Base-by-base conservation (phyloP, 2,329 filamentous ascomycete genomes). In the Xylariales sp. region DNA sequence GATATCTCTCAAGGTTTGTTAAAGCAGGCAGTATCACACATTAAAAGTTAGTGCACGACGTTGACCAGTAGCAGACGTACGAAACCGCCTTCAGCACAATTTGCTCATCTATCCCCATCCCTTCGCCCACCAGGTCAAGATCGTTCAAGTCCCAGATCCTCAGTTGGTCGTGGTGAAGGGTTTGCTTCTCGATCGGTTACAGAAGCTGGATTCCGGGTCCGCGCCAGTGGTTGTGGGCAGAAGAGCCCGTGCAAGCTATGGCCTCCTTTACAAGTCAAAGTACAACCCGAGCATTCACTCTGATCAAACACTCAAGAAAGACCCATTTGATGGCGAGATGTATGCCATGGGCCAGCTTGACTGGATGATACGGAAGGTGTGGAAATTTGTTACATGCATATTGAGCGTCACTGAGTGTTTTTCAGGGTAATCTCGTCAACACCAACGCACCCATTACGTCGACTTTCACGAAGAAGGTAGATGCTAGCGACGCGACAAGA, bases 131-230 rank as follows among this genome's bases (percentile, higher is more conserved):
- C 50, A 59, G 7, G 53, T 66, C 20, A 55, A 60, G 24, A 65
- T 72, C 12, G 46, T 71, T 3, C 66, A 66, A 7, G 68, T 65
- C 2, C 66, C 69, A 7, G 74, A 78, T 33, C 73, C 74, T 0
- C 72, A 77, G 41, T 68, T 78, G 0, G 72, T 74, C 4, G 73
- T 78, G 2, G 72, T 73, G 31, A 73, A 73, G 45, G 74, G 74
- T 0, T 56, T 77, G 3, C 66, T 78, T 2, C 59, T 68, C 3
- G 72, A 78, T 36, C 63, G 72, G 9, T 58, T 75, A n/a, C 68
- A 74, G 31, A 70, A 64, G 35, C 59, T 73, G 27, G 58, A 67
- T 4, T 61, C 64, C 11, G 61, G 58, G 2, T 55, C 59, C 2
- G 57, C 53, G 5, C 55, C 70, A 0, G 69, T 76, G 1, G 59